Evolutionary conservation across 108 stramenopile species (phyloP).

Genomic region (Cylindrotheca closterium): DNA sequence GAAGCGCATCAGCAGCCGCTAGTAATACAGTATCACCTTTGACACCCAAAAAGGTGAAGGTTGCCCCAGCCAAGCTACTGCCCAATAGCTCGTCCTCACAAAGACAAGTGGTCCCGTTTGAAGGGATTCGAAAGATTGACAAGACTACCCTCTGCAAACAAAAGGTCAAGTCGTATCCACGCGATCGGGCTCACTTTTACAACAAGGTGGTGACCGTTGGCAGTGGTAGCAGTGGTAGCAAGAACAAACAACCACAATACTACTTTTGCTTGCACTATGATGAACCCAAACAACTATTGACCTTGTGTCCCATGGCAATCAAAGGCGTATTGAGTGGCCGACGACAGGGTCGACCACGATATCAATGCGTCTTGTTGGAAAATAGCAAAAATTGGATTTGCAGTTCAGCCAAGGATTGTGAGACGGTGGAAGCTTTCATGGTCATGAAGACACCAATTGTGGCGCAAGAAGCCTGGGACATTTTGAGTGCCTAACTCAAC

Average conservation of each 20-base stretch:
- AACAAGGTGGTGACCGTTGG: slow-evolving; percentile 41
- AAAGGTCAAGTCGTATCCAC: slow-evolving; percentile 42
- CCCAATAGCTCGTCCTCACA: neutral
- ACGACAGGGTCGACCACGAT: slow-evolving; percentile 52
- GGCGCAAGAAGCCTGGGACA: slow-evolving; percentile 60
- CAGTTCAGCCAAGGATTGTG: slow-evolving; percentile 19
- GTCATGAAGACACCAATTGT: slow-evolving; percentile 51
- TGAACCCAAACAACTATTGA: slow-evolving; percentile 14
- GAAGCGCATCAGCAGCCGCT: neutral
- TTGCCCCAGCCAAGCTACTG: neutral
- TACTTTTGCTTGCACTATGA: slow-evolving; percentile 61
- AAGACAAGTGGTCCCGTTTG: slow-evolving; percentile 5
- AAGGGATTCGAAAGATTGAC: slow-evolving; percentile 17
- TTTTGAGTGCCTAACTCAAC: slow-evolving; percentile 25
- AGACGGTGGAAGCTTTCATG: slow-evolving; percentile 41
- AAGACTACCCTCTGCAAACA: slow-evolving; percentile 26
- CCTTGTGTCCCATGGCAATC: slow-evolving; percentile 36
- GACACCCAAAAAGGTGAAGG: neutral
- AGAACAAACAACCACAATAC: slow-evolving; percentile 27
- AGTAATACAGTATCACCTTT: neutral
- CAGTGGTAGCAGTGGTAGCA: neutral
- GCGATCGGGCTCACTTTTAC: slow-evolving; percentile 40
- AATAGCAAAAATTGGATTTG: slow-evolving; percentile 31
- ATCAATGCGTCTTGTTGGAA: slow-evolving; percentile 28
- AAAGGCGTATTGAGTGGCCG: slow-evolving; percentile 40